Percentiles rank a stretch among this genome's conserved stretches.
phyloP scores from a whole-genome alignment of 805 yeast genomes.

The Candida alai region DNA sequence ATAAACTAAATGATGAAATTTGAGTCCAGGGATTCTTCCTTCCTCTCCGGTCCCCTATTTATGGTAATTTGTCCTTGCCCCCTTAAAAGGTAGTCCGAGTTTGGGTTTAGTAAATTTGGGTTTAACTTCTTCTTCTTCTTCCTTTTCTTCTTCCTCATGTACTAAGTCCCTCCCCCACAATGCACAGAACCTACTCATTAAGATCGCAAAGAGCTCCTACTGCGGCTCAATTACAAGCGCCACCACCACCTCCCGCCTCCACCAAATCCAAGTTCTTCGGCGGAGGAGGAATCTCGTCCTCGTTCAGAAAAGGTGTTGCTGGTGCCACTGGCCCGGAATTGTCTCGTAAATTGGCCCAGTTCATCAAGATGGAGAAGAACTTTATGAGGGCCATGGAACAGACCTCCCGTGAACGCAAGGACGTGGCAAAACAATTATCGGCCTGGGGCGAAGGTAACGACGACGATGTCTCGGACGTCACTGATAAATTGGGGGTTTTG shows the following conservation, averaged over 20 bases:
- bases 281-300: constrained; percentile 59
- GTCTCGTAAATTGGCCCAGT: constrained; percentile 66
- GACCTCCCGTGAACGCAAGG: constrained; percentile 73
- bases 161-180: constrained; percentile 22
- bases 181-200: constrained; percentile 98
- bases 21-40: no score
- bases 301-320: constrained; percentile 69
- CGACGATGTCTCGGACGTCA: constrained; percentile 80
- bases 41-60: no score
- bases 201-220: constrained; percentile 96
- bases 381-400: constrained; percentile 76
- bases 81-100: no score
- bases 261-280: constrained; percentile 92
- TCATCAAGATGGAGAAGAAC: constrained; percentile 79
- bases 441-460: constrained; percentile 87
- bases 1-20: no score
- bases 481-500: constrained; percentile 82
- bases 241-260: constrained; percentile 93
- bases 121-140: constrained; percentile 3
- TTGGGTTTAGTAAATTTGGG: no score
- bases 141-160: background rate
- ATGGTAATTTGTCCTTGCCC: no score
- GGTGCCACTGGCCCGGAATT: constrained; percentile 80
- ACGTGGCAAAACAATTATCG: constrained; percentile 77
- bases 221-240: constrained; percentile 89